These are phyloP conservation scores for Biscogniauxia mediterranea DNA, from an alignment of 2,329 filamentous ascomycete genomes.

Conservation along the genomic window DNA sequence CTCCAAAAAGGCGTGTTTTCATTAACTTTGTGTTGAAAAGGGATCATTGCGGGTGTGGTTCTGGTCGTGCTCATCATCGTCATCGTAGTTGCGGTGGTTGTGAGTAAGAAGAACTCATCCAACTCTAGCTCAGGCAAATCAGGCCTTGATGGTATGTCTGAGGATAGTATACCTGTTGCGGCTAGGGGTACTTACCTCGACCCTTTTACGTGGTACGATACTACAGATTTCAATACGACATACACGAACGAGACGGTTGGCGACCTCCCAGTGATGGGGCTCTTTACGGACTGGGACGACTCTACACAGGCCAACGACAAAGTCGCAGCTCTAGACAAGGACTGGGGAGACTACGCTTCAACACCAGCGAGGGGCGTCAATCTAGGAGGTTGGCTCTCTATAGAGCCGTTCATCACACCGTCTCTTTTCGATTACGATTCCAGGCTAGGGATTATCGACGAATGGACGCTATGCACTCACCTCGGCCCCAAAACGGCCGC, in stretches of 20 bases:
- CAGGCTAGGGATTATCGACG: slow-evolving; percentile 71
- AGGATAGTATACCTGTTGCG: slow-evolving; percentile 57
- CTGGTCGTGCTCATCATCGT: slow-evolving; percentile 62
- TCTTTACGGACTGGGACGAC: slow-evolving; percentile 85
- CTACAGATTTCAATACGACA: slow-evolving; percentile 87
- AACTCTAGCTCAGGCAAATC: slow-evolving; percentile 36
- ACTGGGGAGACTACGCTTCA: slow-evolving; percentile 74
- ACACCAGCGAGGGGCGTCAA: slow-evolving; percentile 87
- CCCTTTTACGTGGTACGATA: slow-evolving; percentile 89
- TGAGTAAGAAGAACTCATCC: slow-evolving; percentile 59
- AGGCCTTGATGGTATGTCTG: slow-evolving; percentile 52
- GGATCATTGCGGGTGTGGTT: slow-evolving; percentile 55
- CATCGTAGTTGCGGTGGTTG: slow-evolving; percentile 64
- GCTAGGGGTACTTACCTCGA: slow-evolving; percentile 78
- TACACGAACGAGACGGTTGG: slow-evolving; percentile 86
- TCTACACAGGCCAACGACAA: slow-evolving; percentile 72
- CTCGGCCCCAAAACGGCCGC: slow-evolving; percentile 66
- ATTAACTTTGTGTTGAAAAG: slow-evolving; percentile 37
- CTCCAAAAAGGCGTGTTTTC: neutral
- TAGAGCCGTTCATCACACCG: slow-evolving; percentile 95
- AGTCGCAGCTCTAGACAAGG: slow-evolving; percentile 72
- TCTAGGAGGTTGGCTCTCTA: slow-evolving; percentile 86
- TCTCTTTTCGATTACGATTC: slow-evolving; percentile 77
- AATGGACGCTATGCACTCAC: slow-evolving; percentile 74
- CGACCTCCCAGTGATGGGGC: slow-evolving; percentile 84